These are phyloP conservation scores for Cladosporium sp. DNA, from an alignment of 2,329 filamentous ascomycete genomes.

Conservation along the genomic window DNA sequence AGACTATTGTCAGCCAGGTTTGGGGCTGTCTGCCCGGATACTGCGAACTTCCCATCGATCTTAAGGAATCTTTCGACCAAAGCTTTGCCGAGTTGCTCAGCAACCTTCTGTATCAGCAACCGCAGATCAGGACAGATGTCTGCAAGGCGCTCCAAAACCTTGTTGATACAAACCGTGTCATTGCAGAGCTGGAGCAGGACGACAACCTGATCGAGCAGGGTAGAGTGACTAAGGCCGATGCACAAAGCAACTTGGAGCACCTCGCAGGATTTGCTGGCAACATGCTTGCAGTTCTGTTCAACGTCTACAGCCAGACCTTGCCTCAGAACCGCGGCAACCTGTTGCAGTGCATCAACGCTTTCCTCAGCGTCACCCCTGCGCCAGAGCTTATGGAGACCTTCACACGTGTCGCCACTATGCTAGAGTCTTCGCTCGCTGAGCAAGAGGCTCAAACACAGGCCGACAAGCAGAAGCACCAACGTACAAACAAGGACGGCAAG, in stretches of 20 bases:
- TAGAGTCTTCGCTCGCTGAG: conserved; percentile 66
- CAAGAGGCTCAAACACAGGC: conserved; percentile 59
- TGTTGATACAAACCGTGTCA: conserved; percentile 85
- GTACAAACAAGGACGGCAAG: conserved; percentile 42
- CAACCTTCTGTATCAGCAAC: conserved; percentile 88
- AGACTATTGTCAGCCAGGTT: conserved; percentile 91
- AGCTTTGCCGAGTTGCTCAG: conserved; percentile 83
- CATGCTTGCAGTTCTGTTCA: conserved; percentile 94
- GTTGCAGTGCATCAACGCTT: conserved; percentile 90
- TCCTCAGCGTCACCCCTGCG: conserved; percentile 66
- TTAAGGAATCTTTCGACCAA: conserved; percentile 68
- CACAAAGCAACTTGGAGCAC: conserved; percentile 76
- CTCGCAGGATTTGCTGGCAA: conserved; percentile 78
- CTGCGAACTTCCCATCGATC: conserved; percentile 83
- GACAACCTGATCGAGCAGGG: conserved; percentile 74
- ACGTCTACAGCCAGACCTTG: conserved; percentile 94
- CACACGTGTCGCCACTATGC: conserved; percentile 76
- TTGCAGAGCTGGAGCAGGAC: conserved; percentile 64
- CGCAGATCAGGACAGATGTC: conserved; percentile 79
- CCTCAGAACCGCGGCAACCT: conserved; percentile 89
- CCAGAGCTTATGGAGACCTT: conserved; percentile 84
- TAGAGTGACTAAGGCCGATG: conserved; percentile 69
- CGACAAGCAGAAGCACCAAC: conserved; percentile 54
- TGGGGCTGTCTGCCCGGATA: conserved; percentile 94
- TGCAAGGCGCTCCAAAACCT: conserved; percentile 82